Percentiles rank a stretch among this genome's conserved stretches.
Evolutionary conservation across 1,139 yeast genomes (phyloP).

Genomic region (Debaryomycetaceae sp.): DNA sequence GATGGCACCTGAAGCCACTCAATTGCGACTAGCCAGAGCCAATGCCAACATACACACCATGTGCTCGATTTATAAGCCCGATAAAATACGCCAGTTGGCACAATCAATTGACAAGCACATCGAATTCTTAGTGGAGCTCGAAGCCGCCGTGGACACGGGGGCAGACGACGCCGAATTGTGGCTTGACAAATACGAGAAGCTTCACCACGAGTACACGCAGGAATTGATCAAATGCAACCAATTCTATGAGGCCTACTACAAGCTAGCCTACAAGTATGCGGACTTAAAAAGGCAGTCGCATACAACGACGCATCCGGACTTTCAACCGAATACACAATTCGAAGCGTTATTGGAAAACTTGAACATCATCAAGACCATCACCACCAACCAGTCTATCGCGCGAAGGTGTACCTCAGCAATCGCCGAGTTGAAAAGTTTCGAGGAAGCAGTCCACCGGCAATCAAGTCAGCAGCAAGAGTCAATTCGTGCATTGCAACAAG

Average conservation of each 20-base stretch:
- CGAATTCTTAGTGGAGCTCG: constrained; percentile 18
- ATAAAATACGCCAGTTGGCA: constrained; percentile 10
- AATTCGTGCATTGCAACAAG: neutral
- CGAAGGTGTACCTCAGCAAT: constrained; percentile 3
- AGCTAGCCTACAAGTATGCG: constrained; percentile 38
- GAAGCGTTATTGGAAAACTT: constrained; percentile 19
- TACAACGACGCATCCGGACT: neutral
- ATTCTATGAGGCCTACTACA: constrained; percentile 35
- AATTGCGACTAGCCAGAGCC: constrained; percentile 1
- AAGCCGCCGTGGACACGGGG: too few species aligned
- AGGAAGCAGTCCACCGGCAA: constrained; percentile 1
- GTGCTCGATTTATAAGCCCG: constrained; percentile 2
- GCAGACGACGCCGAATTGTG: too few species aligned
- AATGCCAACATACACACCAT: constrained; percentile 2
- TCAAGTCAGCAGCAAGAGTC: neutral
- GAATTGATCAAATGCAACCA: constrained; percentile 27
- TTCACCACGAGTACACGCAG: constrained; percentile 28
- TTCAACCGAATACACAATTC: neutral
- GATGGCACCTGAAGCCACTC: too few species aligned
- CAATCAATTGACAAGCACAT: constrained; percentile 18
- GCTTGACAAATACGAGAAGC: constrained; percentile 23
- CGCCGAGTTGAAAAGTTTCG: neutral
- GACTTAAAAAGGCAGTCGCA: constrained; percentile 17
- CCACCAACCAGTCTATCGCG: constrained; percentile 2
- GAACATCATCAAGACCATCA: constrained; percentile 16